A percentile compares a stretch with the other conserved stretches of the same genome.
Conservation (phyloP, 306 rosid species). For the Oxytropis ochrocephala region DNA sequence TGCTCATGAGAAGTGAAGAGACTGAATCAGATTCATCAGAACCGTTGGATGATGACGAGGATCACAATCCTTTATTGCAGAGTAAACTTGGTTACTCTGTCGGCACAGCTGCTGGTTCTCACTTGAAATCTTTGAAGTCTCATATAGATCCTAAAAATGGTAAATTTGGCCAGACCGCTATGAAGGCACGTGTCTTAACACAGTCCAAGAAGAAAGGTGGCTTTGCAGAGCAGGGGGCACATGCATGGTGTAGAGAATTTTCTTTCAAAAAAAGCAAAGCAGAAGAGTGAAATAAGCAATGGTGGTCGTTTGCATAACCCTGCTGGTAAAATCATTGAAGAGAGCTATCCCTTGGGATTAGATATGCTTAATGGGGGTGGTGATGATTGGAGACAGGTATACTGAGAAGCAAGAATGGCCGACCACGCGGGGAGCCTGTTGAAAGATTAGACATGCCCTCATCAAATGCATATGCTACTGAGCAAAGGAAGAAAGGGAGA, state of each 20-base stretch:
- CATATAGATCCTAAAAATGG: slow-evolving; percentile 50
- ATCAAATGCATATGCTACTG: slow-evolving; percentile 31
- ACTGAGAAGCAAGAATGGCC: slow-evolving; percentile 57
- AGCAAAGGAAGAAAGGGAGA: slow-evolving; percentile 55
- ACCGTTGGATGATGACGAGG: slow-evolving; percentile 72
- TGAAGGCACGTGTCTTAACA: slow-evolving; percentile 37
- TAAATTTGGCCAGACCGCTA: slow-evolving; percentile 48
- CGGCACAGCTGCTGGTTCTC: slow-evolving; percentile 55
- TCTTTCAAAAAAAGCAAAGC: slow-evolving; percentile 60
- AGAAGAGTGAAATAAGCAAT: slow-evolving; percentile 58
- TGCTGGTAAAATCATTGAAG: slow-evolving; percentile 43
- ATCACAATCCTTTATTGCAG: slow-evolving; percentile 63
- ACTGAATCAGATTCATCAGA: slow-evolving; percentile 97
- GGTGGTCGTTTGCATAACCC: slow-evolving; percentile 38
- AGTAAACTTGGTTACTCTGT: slow-evolving; percentile 62
- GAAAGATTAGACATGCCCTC: slow-evolving; percentile 41
- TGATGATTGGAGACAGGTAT: slow-evolving; percentile 38
- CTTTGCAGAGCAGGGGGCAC: slow-evolving; percentile 43
- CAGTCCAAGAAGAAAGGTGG: slow-evolving; percentile 41
- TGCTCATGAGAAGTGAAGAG: slow-evolving; percentile 56
- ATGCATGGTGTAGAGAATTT: slow-evolving; percentile 40
- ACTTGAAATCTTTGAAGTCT: slow-evolving; percentile 42
- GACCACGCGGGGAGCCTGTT: slow-evolving; percentile 37
- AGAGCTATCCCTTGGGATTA: slow-evolving; percentile 33
- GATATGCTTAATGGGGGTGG: slow-evolving; percentile 47